Base-by-base conservation (phyloP, 2,329 filamentous ascomycete species). In the Penicillium sp. region DNA sequence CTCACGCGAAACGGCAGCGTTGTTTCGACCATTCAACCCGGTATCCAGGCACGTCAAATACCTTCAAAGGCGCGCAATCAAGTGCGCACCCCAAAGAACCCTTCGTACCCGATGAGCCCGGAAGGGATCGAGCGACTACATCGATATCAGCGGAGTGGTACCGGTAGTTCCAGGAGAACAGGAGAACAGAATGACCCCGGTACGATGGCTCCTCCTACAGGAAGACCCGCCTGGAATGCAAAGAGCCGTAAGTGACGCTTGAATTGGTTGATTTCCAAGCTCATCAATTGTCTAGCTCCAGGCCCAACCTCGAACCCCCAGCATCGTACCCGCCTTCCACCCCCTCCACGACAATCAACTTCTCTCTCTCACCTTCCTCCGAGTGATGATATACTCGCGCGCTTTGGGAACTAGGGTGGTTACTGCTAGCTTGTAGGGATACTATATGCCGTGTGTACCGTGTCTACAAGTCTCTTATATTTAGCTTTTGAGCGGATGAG, bases 141-240 rank as follows among this genome's bases (percentile, higher is more conserved):
- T 55, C 61, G 62, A 22, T 61, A 70, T 47, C 69, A 71, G 37
- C 62, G 66, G 36, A 71, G 69, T 46, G 69, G 65, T 1, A 70
- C 66, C 22, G 67, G 66, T 2, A 68, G 65, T 41, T 69, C 66
- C 3, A 68, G 56, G 29, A 47, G 14, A 46, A 35, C 27, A 63
- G 56, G 13, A 60, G 55, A 39, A 54, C 46, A 22, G 26, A 48
- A 16, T 34, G 58, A 61, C 34, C 38, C 47, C 4, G 42, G 50
- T 11, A 44, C 53, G 22, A 70, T 71, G 69, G 59, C 53, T 5
- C 62, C 65, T 11, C 68, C 66, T 27, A 55, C 59, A 20, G 59
- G 44, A 16, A 55, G 56, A 6, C 52, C 57, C 6, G 46, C 44
- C 4, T 54, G 55, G 29, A 51, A 49, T 28, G 27, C 46, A 20